These are phyloP conservation scores for Fusarium ramigenum DNA, from an alignment of 2,329 filamentous ascomycete genomes.

Conservation along the genomic window DNA sequence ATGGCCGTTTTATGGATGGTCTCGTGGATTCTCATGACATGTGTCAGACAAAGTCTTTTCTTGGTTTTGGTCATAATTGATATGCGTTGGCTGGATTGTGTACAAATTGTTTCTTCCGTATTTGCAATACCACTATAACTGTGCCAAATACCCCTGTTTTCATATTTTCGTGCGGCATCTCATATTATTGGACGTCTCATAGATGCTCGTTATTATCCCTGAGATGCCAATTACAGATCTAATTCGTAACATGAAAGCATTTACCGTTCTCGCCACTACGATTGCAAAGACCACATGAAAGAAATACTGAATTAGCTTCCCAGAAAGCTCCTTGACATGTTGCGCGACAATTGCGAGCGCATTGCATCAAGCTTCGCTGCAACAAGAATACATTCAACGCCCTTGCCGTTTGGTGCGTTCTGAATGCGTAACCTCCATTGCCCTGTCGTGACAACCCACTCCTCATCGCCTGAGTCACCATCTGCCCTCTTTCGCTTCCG, in stretches of 20 bases:
- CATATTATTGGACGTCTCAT: neutral
- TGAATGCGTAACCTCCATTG: constrained; percentile 79
- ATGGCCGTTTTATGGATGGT: neutral
- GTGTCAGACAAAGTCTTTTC: constrained; percentile 19
- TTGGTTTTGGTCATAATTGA: constrained; percentile 21
- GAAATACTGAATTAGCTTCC: constrained; percentile 25
- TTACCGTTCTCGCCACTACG: neutral
- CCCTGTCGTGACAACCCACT: constrained; percentile 73
- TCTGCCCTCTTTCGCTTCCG: constrained; percentile 59
- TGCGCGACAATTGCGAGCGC: constrained; percentile 72
- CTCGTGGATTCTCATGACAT: constrained; percentile 8
- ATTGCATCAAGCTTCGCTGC: constrained; percentile 81
- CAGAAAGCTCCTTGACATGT: constrained; percentile 72
- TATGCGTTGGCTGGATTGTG: constrained; percentile 9
- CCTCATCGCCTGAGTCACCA: constrained; percentile 46
- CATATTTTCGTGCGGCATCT: neutral
- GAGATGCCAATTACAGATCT: neutral
- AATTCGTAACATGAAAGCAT: neutral
- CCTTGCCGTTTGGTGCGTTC: constrained; percentile 57
- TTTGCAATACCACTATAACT: constrained; percentile 15
- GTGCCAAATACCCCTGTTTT: neutral
- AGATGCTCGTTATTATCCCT: neutral
- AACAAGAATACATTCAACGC: constrained; percentile 76
- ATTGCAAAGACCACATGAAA: neutral
- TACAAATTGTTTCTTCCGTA: constrained; percentile 2